Evolutionary conservation across 768 basidiomycete genomes (phyloP).

Genomic region (Suillus alpinus): DNA sequence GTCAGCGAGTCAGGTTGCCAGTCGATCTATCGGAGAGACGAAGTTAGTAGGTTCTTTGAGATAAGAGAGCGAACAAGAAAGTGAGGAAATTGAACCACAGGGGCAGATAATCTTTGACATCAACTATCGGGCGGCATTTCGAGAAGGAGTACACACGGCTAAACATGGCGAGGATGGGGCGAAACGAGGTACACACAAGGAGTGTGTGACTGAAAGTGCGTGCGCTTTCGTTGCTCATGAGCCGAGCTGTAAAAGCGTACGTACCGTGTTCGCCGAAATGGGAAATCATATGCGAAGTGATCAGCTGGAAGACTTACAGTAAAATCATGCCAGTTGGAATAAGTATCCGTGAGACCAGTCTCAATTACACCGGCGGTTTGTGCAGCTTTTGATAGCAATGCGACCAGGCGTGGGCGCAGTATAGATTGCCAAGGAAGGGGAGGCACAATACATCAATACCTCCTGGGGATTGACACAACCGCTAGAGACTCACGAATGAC

Average conservation of each 20-base stretch:
- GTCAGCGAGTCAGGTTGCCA: conserved; percentile 70
- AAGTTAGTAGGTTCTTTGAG: neutral
- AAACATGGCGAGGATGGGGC: neutral
- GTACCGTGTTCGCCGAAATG: neutral
- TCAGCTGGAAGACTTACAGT: conserved; percentile 44
- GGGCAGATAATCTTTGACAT: neutral
- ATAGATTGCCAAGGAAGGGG: neutral
- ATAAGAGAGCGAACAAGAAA: neutral
- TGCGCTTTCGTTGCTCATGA: neutral
- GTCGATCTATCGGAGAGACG: conserved; percentile 52
- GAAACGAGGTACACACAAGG: neutral
- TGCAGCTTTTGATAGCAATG: conserved; percentile 22
- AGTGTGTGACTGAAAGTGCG: neutral
- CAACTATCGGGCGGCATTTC: neutral
- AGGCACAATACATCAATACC: neutral
- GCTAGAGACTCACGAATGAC: conserved; percentile 49
- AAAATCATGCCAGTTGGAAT: conserved; percentile 69
- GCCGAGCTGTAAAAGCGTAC: neutral
- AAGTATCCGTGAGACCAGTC: conserved; percentile 59
- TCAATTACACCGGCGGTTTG: conserved; percentile 46
- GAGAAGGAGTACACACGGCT: neutral
- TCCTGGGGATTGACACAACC: neutral
- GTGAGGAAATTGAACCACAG: neutral
- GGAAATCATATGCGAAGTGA: neutral
- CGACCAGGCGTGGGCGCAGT: neutral